Evolutionary conservation across 2,329 filamentous ascomycete species (phyloP).

Genomic region (Colletotrichum sp.): DNA sequence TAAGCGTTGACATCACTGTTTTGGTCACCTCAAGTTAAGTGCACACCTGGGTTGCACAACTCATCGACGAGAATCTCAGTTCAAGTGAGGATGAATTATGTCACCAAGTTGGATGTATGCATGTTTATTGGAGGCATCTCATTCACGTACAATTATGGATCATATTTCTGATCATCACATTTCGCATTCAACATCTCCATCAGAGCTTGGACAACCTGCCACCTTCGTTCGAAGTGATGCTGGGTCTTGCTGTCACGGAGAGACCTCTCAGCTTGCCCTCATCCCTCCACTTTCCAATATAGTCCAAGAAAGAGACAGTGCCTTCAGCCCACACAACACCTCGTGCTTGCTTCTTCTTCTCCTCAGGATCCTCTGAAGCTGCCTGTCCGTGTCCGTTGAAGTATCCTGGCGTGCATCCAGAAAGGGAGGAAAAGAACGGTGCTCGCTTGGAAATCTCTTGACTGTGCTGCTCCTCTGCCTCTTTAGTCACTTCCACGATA

Average conservation of each 20-base stretch:
- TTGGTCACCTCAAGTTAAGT: too few relatives aligned
- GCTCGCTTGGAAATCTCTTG: constrained; percentile 34
- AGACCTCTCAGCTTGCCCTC: background rate
- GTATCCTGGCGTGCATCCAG: constrained; percentile 4
- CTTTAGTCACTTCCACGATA: constrained; percentile 28
- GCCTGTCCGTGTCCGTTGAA: background rate
- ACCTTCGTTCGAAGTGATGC: background rate
- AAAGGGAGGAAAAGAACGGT: background rate
- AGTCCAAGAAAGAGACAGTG: background rate
- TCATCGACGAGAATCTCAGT: background rate
- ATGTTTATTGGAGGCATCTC: background rate
- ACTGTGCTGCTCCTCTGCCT: constrained; percentile 26
- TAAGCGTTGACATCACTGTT: background rate
- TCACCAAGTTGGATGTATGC: background rate
- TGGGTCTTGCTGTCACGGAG: background rate
- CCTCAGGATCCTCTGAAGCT: background rate
- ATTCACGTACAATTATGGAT: accelerated
- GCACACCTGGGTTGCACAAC: too few relatives aligned
- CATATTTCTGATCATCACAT: background rate
- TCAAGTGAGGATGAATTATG: background rate
- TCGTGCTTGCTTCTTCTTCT: background rate
- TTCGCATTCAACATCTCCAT: background rate
- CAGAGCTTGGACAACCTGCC: background rate
- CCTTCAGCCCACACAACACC: background rate
- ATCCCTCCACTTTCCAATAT: background rate